Base-by-base conservation (phyloP, 257 asterid genomes). In the Nicotiana otophora region DNA sequence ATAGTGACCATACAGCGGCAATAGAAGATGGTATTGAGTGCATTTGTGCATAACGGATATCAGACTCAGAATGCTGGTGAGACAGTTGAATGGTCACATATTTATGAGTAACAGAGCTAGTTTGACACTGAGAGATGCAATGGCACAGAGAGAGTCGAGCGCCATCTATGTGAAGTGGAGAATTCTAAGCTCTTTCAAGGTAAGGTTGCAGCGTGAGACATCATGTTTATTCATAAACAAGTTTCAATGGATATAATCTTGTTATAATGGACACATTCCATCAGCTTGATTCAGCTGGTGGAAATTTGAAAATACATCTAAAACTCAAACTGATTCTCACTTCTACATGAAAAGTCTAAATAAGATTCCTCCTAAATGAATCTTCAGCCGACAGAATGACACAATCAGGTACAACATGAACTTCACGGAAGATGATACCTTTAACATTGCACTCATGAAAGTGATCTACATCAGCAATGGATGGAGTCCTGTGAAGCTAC, bases 341-440 rank as follows among this genome's bases (percentile, higher is more conserved):
- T 53, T 53, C 19, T 53, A 53, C 58, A 15, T 9, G 17, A 53
- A 53, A 53, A 12, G 16, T 53, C 58, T 53, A 53, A 53, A 53
- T 48, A 51, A 75, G 26, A 51, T 72, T 46, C 12, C 60, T 42
- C 78, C 78, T 72, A 42, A 72, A 46, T 69, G 77, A 72, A 72
- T 1, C 78, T 12, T 72, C 78, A 72, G 78, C 36, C 58, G 14
- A 46, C 78, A 72, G 20, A 42, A 48, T 53, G 80, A 75, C 16
- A 7, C 23, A 48, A 74, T 15, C 58, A 53, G 63, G 80, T 74
- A 74, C 23, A 19, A 26, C 62, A 74, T 23, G 63, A 26, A 34
- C 58, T 53, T 53, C 58, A 53, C 7, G 19, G 58, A 53, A 11
- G 58, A 53, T 53, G 58, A 53, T 53, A 53, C 58, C 39, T 8